phyloP scores from a whole-genome alignment of 1,139 yeast species.

The Yamadazyma mexicana region DNA sequence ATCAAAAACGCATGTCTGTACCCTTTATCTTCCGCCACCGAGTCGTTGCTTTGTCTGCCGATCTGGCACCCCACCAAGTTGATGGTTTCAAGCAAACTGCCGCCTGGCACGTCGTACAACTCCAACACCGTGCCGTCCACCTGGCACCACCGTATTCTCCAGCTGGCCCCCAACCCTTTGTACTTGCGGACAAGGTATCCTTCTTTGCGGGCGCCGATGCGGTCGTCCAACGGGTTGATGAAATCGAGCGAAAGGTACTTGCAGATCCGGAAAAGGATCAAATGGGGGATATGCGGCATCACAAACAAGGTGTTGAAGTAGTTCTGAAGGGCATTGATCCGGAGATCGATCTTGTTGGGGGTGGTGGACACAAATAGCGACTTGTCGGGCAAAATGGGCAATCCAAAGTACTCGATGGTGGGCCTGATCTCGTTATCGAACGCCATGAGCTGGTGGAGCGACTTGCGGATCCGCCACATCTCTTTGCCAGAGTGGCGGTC shows the following conservation, averaged over 20 bases:
- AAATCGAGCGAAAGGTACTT: constrained; percentile 69
- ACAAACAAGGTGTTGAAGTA: constrained; percentile 61
- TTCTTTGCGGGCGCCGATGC: constrained; percentile 59
- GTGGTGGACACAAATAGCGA: constrained; percentile 54
- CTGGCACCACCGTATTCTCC: constrained; percentile 78
- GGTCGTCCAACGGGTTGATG: constrained; percentile 63
- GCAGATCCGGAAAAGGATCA: constrained; percentile 55
- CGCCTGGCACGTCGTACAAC: constrained; percentile 62
- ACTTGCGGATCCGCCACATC: constrained; percentile 71
- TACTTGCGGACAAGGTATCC: constrained; percentile 67
- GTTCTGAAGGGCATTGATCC: constrained; percentile 55
- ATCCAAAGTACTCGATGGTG: constrained; percentile 54
- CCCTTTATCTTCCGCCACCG: constrained; percentile 68
- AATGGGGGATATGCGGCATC: constrained; percentile 63
- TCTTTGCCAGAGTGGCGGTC: constrained; percentile 62
- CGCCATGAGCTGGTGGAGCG: constrained; percentile 51
- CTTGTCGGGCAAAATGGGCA: constrained; percentile 65
- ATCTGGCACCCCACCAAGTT: constrained; percentile 55
- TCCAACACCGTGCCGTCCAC: constrained; percentile 66
- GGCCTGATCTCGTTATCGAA: constrained; percentile 61
- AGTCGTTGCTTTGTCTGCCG: constrained; percentile 61
- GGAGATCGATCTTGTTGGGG: constrained; percentile 65
- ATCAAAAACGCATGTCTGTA: constrained; percentile 77
- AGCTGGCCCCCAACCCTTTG: constrained; percentile 55
- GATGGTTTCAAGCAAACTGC: constrained; percentile 57